A percentile compares a stretch with the other conserved stretches of the same genome.
Evolutionary conservation across 495 filamentous ascomycete species (phyloP).

Genomic region (Aspergillus wentii): DNA sequence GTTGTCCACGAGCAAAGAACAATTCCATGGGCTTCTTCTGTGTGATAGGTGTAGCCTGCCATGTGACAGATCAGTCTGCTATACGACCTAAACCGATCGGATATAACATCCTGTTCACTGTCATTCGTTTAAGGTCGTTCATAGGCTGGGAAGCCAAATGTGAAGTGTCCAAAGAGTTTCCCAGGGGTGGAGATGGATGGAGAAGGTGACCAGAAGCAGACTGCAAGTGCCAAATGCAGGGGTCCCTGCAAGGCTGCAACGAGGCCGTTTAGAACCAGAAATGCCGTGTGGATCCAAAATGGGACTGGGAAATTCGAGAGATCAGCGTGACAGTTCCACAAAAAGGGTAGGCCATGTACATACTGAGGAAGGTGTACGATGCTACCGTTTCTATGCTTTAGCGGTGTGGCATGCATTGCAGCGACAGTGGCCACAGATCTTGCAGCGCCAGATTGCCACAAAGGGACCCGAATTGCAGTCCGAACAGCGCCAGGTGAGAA

Average conservation of each 20-base stretch:
- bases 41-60: too few species aligned
- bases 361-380: too few species aligned
- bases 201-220: neutral
- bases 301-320: too few species aligned
- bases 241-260: conserved; percentile 9
- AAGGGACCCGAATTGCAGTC: conserved; percentile 48
- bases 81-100: conserved; percentile 9
- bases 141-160: neutral
- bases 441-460: conserved; percentile 46
- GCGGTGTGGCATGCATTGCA: conserved; percentile 42
- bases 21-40: too few species aligned
- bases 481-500: conserved; percentile 45
- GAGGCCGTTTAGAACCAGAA: too few species aligned
- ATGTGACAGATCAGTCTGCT: too few species aligned
- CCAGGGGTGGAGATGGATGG: neutral
- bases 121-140: conserved; percentile 4
- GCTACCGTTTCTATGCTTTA: conserved; percentile 37
- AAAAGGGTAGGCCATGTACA: too few species aligned
- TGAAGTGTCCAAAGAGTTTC: conserved; percentile 2
- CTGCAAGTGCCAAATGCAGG: conserved; percentile 11
- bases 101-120: too few species aligned
- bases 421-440: conserved; percentile 42
- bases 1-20: too few species aligned
- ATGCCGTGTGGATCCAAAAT: too few species aligned
- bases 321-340: too few species aligned